Evolutionary conservation across 2,329 filamentous ascomycete genomes (phyloP).

Genomic region (Aspergillus ibericus): DNA sequence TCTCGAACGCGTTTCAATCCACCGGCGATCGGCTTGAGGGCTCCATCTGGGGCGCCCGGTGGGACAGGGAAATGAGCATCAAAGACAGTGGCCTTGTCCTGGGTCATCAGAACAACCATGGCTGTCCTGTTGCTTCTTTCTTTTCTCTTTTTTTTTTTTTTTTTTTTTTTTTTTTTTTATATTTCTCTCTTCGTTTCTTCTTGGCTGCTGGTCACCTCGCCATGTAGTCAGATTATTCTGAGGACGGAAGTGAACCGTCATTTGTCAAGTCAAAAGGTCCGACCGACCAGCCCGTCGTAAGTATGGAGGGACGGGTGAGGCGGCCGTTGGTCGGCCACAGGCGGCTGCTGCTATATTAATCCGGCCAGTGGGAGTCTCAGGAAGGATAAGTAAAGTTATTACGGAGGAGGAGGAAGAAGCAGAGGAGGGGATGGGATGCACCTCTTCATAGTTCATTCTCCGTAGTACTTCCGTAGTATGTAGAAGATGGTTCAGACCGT

Average conservation of each 20-base stretch:
- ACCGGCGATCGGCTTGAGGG: slow-evolving; percentile 7
- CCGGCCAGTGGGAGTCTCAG: not conserved
- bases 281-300: too few relatives aligned
- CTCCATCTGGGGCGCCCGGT: slow-evolving; percentile 1
- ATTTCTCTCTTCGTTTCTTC: too few relatives aligned
- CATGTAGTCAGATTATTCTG: too few relatives aligned
- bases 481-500: not conserved
- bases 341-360: not conserved
- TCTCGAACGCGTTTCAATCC: slow-evolving; percentile 13
- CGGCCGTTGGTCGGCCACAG: not conserved
- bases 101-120: too few relatives aligned
- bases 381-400: not conserved
- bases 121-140: too few relatives aligned
- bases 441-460: too few relatives aligned
- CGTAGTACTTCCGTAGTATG: not conserved
- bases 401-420: not conserved
- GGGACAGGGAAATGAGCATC: not conserved
- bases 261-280: too few relatives aligned
- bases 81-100: not conserved
- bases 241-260: too few relatives aligned
- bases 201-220: too few relatives aligned
- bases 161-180: too few relatives aligned
- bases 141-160: too few relatives aligned
- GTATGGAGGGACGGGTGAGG: not conserved
- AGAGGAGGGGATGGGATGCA: too few relatives aligned